Conservation (phyloP, 345 rosid species). For the Stellera chamaejasme region DNA sequence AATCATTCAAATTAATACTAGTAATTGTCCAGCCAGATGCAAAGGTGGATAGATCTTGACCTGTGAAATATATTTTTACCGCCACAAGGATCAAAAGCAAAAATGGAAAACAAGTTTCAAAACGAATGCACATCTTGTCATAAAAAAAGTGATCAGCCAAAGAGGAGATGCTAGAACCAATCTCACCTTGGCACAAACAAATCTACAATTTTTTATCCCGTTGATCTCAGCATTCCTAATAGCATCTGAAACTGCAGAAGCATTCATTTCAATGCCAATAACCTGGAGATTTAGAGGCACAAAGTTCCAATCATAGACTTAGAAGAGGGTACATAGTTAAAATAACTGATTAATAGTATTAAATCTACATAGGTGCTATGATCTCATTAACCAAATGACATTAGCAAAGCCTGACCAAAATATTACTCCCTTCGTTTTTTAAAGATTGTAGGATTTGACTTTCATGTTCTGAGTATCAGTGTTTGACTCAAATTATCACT, state of each 20-base stretch:
- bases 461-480: too few species aligned
- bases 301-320: constrained; percentile 8
- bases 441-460: too few species aligned
- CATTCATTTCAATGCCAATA: constrained; percentile 95
- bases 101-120: background rate
- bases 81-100: background rate
- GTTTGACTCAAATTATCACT: too few species aligned
- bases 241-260: constrained; percentile 94
- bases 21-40: background rate
- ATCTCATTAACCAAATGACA: too few species aligned
- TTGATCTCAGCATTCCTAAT: constrained; percentile 78
- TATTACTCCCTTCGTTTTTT: too few species aligned
- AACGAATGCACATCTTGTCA: background rate
- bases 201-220: constrained; percentile 80
- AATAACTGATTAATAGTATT: too few species aligned
- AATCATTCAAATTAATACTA: background rate
- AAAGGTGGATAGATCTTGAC: background rate
- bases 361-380: too few species aligned
- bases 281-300: constrained; percentile 37
- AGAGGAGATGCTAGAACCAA: constrained; percentile 1
- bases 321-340: too few species aligned
- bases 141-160: background rate
- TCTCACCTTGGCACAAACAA: constrained; percentile 80
- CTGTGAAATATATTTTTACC: too few species aligned
- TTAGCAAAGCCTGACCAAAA: background rate